Conservation (phyloP, 257 asterid genomes). For the Henckelia pumila region DNA sequence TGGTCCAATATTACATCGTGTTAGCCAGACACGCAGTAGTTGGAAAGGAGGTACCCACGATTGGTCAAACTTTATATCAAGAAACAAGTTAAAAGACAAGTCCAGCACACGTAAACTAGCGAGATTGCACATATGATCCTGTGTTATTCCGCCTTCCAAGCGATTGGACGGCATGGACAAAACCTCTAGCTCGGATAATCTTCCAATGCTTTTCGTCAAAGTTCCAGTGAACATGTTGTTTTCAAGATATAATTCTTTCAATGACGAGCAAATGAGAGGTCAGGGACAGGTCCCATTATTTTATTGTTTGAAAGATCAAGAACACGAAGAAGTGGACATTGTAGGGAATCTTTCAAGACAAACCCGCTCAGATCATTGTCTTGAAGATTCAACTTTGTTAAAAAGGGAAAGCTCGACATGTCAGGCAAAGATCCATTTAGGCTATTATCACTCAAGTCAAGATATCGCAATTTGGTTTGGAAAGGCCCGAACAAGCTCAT, state of each 20-base stretch:
- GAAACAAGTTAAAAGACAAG: background rate
- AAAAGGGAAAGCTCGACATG: background rate
- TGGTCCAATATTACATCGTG: conserved; percentile 6
- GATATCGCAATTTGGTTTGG: background rate
- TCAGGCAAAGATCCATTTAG: conserved; percentile 4
- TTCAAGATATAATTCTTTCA: conserved; percentile 3
- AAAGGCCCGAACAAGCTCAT: background rate
- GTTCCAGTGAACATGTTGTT: conserved; percentile 19
- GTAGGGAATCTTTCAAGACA: background rate
- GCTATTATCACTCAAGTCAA: background rate
- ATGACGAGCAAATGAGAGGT: background rate
- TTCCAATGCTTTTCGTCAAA: conserved; percentile 2
- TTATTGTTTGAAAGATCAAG: background rate
- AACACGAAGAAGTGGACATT: background rate
- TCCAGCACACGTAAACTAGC: background rate
- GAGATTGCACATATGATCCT: conserved; percentile 6
- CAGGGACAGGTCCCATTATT: background rate
- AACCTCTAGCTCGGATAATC: conserved; percentile 10
- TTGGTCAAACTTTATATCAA: background rate
- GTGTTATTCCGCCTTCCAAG: conserved; percentile 16
- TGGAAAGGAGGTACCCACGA: conserved; percentile 23
- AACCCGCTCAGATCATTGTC: too few relatives aligned
- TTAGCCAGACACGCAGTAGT: background rate
- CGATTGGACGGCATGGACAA: conserved; percentile 19
- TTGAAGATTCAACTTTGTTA: background rate